phyloP scores from a whole-genome alignment of 1,284 basidiomycete genomes.

The Mycosarcoma mackinlayi region DNA sequence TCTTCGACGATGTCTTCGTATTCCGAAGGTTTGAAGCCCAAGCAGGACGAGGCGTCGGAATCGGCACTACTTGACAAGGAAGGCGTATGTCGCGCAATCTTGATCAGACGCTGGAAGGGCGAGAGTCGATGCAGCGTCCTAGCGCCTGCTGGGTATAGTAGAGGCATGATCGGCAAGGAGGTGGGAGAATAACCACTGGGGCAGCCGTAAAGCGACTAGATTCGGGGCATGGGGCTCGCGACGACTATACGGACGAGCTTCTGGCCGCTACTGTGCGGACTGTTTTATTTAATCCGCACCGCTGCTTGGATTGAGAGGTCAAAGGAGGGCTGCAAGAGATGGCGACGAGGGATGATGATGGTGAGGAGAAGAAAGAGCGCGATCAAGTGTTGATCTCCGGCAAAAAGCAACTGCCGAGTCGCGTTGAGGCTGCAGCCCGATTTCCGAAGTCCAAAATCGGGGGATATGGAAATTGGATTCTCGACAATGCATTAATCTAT shows the following conservation, averaged over 20 bases:
- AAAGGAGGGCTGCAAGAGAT: too few relatives aligned
- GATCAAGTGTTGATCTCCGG: constrained; percentile 36
- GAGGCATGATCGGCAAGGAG: constrained; percentile 23
- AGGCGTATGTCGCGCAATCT: constrained; percentile 43
- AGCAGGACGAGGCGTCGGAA: constrained; percentile 13
- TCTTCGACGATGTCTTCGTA: constrained; percentile 35
- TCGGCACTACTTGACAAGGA: constrained; percentile 4
- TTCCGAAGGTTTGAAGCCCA: constrained; percentile 38
- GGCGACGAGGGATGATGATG: constrained; percentile 10
- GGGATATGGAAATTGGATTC: background rate
- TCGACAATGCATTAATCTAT: background rate
- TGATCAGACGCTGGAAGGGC: constrained; percentile 39
- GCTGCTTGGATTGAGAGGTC: too few relatives aligned
- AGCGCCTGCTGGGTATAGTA: constrained; percentile 40
- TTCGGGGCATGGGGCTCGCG: constrained; percentile 3
- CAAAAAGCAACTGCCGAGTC: constrained; percentile 15
- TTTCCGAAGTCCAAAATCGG: constrained; percentile 1
- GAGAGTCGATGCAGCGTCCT: constrained; percentile 25
- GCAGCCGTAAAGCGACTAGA: background rate
- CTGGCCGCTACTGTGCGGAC: background rate
- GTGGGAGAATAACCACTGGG: constrained; percentile 2
- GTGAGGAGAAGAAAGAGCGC: constrained; percentile 10
- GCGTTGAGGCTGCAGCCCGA: constrained; percentile 19
- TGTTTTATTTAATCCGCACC: too few relatives aligned
- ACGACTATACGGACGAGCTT: too few relatives aligned